These are phyloP conservation scores for Pouteria glomerata DNA, from an alignment of 148 eudicot species.

Conservation along the genomic window DNA sequence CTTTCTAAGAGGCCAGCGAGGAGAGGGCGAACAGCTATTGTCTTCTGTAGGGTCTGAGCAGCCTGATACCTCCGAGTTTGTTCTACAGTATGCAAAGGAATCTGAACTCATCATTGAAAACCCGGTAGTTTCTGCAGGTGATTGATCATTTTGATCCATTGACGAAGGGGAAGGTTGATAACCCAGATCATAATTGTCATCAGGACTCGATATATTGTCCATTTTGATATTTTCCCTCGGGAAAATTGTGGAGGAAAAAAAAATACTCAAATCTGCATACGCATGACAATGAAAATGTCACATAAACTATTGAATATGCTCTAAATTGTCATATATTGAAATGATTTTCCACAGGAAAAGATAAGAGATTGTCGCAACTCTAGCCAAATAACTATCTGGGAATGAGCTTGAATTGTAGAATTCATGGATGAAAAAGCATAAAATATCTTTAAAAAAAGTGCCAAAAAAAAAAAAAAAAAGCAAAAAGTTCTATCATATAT, in stretches of 20 bases:
- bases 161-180: slow-evolving; percentile 39
- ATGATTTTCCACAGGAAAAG: not conserved
- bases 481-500: slow-evolving; percentile 29
- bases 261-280: slow-evolving; percentile 20
- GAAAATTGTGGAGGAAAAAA: too few species aligned
- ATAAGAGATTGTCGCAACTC: too few species aligned
- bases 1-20: slow-evolving; percentile 52
- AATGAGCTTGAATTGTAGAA: not conserved
- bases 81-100: slow-evolving; percentile 50
- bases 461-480: too few species aligned
- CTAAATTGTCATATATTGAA: not conserved
- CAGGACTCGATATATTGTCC: slow-evolving; percentile 32
- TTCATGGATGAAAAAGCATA: not conserved
- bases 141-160: slow-evolving; percentile 39
- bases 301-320: not conserved
- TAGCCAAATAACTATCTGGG: too few species aligned
- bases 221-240: slow-evolving; percentile 23
- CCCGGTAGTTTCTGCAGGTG: slow-evolving; percentile 27
- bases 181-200: slow-evolving; percentile 44
- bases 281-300: not conserved
- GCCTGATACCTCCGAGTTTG: slow-evolving; percentile 60
- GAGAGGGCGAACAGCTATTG: slow-evolving; percentile 56
- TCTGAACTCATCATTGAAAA: slow-evolving; percentile 39
- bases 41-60: slow-evolving; percentile 51
- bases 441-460: not conserved